These are phyloP conservation scores for Coemansia sp. DNA, from an alignment of 192 early-diverging fungal species.

Conservation along the genomic window DNA sequence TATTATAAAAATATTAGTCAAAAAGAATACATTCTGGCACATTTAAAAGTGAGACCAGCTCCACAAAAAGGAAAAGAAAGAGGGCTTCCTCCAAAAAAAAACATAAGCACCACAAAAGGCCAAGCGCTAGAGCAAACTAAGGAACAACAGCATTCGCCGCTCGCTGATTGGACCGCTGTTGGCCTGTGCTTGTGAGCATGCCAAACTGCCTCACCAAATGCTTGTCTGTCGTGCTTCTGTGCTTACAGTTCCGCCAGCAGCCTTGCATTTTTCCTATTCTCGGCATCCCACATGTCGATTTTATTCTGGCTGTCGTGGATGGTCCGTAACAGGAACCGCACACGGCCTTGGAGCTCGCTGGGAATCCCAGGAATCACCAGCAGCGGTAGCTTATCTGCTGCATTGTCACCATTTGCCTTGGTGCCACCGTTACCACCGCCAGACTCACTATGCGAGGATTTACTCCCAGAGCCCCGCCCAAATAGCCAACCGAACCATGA, in stretches of 20 bases:
- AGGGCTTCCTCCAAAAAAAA: slow-evolving; percentile 1
- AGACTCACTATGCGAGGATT: background rate
- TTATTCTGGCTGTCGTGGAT: slow-evolving; percentile 60
- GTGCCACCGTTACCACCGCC: background rate
- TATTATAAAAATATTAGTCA: background rate
- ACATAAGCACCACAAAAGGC: background rate
- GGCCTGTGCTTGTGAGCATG: too few species aligned
- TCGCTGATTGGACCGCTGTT: too few species aligned
- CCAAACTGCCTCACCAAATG: too few species aligned
- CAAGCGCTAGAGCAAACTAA: background rate
- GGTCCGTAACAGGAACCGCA: slow-evolving; percentile 60
- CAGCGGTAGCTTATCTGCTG: slow-evolving; percentile 1
- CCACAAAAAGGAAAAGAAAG: slow-evolving; percentile 2
- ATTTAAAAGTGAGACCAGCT: slow-evolving; percentile 4
- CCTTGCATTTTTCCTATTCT: slow-evolving; percentile 18
- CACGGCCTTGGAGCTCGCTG: slow-evolving; percentile 59
- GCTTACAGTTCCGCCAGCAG: slow-evolving; percentile 21
- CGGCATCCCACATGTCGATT: slow-evolving; percentile 57
- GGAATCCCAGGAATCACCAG: slow-evolving; percentile 55
- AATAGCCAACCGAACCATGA: slow-evolving; percentile 57
- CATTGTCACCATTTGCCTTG: background rate
- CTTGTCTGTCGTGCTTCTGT: background rate
- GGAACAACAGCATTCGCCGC: too few species aligned
- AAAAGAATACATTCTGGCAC: slow-evolving; percentile 4
- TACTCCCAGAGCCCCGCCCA: slow-evolving; percentile 30